Percentiles rank a stretch among this genome's conserved stretches.
phyloP scores from a whole-genome alignment of 495 filamentous ascomycete species.

The Pseudoneurospora amorphoporcata region DNA sequence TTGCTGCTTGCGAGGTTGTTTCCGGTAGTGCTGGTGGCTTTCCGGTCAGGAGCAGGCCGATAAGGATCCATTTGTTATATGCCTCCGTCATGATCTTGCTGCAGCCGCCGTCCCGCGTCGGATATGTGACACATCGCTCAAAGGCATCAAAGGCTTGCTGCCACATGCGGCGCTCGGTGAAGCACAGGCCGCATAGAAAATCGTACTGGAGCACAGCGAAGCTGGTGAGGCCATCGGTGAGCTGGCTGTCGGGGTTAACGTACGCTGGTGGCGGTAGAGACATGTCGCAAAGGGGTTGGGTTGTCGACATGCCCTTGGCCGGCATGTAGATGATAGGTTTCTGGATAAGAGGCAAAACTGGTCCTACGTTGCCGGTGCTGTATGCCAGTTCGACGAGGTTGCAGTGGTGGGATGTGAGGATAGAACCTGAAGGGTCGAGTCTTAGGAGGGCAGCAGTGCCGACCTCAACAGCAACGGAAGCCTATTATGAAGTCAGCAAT shows the following conservation, averaged over 20 bases:
- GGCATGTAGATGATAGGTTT: constrained; percentile 60
- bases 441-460: constrained; percentile 58
- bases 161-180: constrained; percentile 65
- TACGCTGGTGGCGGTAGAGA: constrained; percentile 31
- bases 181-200: constrained; percentile 65
- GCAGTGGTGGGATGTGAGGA: constrained; percentile 60
- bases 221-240: constrained; percentile 47
- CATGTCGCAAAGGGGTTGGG: constrained; percentile 21
- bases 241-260: constrained; percentile 45
- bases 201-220: constrained; percentile 67
- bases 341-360: constrained; percentile 57
- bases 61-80: constrained; percentile 89
- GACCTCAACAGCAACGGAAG: constrained; percentile 47
- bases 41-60: constrained; percentile 61
- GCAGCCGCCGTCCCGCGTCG: constrained; percentile 42
- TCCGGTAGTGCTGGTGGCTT: constrained; percentile 38
- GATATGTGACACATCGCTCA: constrained; percentile 55
- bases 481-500: constrained; percentile 24
- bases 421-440: constrained; percentile 58
- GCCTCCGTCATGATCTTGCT: constrained; percentile 79
- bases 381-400: constrained; percentile 50
- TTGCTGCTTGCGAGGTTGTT: constrained; percentile 30
- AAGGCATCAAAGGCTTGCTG: constrained; percentile 59
- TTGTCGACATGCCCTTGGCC: constrained; percentile 19
- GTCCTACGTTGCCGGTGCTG: constrained; percentile 36